phyloP scores from a whole-genome alignment of 768 basidiomycete species.

The Podaxis mareebaensis region DNA sequence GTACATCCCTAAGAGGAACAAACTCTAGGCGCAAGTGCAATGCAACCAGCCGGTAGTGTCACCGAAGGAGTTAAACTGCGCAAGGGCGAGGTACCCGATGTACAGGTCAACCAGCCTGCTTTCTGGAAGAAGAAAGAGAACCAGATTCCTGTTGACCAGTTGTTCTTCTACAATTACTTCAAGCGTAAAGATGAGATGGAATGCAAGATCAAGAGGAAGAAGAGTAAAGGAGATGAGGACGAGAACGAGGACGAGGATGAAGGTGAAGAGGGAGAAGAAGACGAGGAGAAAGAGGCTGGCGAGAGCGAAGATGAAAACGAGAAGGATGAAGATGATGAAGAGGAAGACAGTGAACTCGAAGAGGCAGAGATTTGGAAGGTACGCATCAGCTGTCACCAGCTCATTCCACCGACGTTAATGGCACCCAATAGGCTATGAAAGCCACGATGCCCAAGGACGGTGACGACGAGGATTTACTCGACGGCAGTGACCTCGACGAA shows the following conservation, averaged over 20 bases:
- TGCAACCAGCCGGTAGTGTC: slow-evolving; percentile 87
- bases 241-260: slow-evolving; percentile 39
- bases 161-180: slow-evolving; percentile 94
- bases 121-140: slow-evolving; percentile 71
- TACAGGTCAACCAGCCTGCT: slow-evolving; percentile 67
- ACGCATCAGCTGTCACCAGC: not conserved
- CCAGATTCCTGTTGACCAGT: slow-evolving; percentile 88
- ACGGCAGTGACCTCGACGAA: slow-evolving; percentile 37
- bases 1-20: slow-evolving; percentile 22
- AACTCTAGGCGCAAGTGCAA: slow-evolving; percentile 81
- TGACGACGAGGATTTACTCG: slow-evolving; percentile 46
- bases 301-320: slow-evolving; percentile 42
- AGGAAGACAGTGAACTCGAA: slow-evolving; percentile 27
- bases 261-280: slow-evolving; percentile 38
- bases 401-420: slow-evolving; percentile 2
- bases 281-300: slow-evolving; percentile 33
- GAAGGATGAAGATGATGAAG: slow-evolving; percentile 43
- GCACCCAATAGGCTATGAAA: slow-evolving; percentile 73
- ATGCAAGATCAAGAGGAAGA: slow-evolving; percentile 38
- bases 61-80: slow-evolving; percentile 75
- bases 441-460: slow-evolving; percentile 72
- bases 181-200: slow-evolving; percentile 62
- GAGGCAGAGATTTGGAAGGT: slow-evolving; percentile 88
- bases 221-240: slow-evolving; percentile 32
- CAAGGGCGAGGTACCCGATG: slow-evolving; percentile 54